Conservation (phyloP, 352 stramenopile species). For the Plasmopara viticola region DNA sequence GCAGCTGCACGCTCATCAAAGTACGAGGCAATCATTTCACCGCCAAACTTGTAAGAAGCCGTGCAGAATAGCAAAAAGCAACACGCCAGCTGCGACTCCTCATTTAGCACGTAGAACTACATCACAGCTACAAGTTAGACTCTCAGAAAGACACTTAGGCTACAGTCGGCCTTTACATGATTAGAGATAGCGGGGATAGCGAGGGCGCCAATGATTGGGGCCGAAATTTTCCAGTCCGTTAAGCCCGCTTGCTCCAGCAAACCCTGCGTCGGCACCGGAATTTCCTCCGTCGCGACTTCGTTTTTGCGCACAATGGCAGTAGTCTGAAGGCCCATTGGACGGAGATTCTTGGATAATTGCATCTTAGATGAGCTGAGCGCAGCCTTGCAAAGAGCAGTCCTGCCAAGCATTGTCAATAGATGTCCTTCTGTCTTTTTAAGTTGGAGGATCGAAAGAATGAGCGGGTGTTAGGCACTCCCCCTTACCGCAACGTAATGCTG, state of each 20-base stretch:
- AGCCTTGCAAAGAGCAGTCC: slow-evolving; percentile 63
- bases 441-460: slow-evolving; percentile 7
- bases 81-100: slow-evolving; percentile 77
- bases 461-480: slow-evolving; percentile 17
- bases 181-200: slow-evolving; percentile 76
- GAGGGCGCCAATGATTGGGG: slow-evolving; percentile 60
- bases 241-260: slow-evolving; percentile 61
- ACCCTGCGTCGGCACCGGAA: slow-evolving; percentile 37
- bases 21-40: slow-evolving; percentile 77
- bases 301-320: slow-evolving; percentile 48
- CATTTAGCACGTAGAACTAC: slow-evolving; percentile 81
- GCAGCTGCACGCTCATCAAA: slow-evolving; percentile 70
- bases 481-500: slow-evolving; percentile 12
- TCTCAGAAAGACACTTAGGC: not conserved
- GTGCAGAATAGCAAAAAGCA: slow-evolving; percentile 85
- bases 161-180: slow-evolving; percentile 38
- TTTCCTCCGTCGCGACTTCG: slow-evolving; percentile 40
- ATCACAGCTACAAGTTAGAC: not conserved
- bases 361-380: slow-evolving; percentile 46
- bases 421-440: slow-evolving; percentile 9
- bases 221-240: slow-evolving; percentile 82
- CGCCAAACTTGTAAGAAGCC: slow-evolving; percentile 82
- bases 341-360: slow-evolving; percentile 32
- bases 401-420: slow-evolving; percentile 49
- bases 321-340: slow-evolving; percentile 50